Percentiles rank a stretch among this genome's conserved stretches.
phyloP scores from a whole-genome alignment of 2,329 filamentous ascomycete genomes.

The Dryadomyces quercus-mongolicae region DNA sequence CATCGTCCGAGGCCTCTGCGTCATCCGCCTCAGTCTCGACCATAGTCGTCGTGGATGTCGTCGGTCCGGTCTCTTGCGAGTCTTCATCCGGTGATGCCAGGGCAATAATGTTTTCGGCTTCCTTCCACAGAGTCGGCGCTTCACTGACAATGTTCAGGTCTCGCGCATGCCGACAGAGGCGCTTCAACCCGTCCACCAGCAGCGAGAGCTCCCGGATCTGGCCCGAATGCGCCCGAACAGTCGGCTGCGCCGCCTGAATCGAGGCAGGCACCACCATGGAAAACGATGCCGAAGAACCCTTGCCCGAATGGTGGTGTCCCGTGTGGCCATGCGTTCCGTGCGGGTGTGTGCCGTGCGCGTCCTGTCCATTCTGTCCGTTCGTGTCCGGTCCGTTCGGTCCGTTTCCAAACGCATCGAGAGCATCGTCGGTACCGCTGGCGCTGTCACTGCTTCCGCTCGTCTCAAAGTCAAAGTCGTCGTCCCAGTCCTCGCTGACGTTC shows the following conservation, averaged over 20 bases:
- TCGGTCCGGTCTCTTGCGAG: neutral
- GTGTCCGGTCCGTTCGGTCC: neutral
- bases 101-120: constrained; percentile 78
- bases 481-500: constrained; percentile 76
- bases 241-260: constrained; percentile 71
- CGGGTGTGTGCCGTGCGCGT: no score
- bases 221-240: constrained; percentile 72
- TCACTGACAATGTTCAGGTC: constrained; percentile 54
- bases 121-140: constrained; percentile 55
- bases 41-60: neutral
- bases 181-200: constrained; percentile 72
- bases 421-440: neutral
- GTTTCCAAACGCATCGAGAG: neutral
- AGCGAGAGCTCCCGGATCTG: constrained; percentile 71
- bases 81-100: constrained; percentile 63
- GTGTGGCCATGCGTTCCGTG: neutral
- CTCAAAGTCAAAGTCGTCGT: constrained; percentile 75
- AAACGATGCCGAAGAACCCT: constrained; percentile 24
- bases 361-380: neutral
- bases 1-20: constrained; percentile 31
- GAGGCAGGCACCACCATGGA: constrained; percentile 64
- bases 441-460: constrained; percentile 25
- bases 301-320: constrained; percentile 12
- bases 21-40: constrained; percentile 12
- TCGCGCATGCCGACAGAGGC: constrained; percentile 57